Conservation (phyloP, 306 rosid species). For the Corylus avellana region DNA sequence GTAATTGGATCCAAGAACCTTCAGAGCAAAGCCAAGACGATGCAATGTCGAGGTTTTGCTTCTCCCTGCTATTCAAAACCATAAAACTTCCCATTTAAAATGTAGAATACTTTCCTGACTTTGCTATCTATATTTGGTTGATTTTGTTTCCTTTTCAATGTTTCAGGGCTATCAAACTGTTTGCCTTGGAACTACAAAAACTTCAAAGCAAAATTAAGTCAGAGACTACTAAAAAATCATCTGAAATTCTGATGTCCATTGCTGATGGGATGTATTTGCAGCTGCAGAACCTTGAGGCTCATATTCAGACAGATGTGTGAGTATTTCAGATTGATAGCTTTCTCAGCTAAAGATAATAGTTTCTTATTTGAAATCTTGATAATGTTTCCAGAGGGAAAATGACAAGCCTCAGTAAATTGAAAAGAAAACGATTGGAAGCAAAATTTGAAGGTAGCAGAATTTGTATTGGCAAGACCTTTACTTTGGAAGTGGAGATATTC, state of each 20-base stretch:
- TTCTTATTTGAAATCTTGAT: constrained; percentile 25
- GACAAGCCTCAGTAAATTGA: constrained; percentile 56
- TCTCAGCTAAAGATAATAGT: constrained; percentile 22
- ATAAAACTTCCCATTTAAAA: constrained; percentile 6
- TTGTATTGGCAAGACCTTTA: constrained; percentile 28
- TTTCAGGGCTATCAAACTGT: constrained; percentile 75
- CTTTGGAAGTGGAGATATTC: not conserved
- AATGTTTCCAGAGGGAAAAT: constrained; percentile 68
- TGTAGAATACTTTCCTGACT: constrained; percentile 6
- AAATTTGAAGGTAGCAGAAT: constrained; percentile 64
- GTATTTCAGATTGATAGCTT: constrained; percentile 37
- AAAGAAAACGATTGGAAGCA: constrained; percentile 69
- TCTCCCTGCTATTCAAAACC: constrained; percentile 24
- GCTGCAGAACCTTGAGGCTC: constrained; percentile 76
- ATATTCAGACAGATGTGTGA: constrained; percentile 76
- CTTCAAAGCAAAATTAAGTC: constrained; percentile 69
- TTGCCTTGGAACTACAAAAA: constrained; percentile 63
- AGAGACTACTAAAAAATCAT: constrained; percentile 57
- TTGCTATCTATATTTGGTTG: constrained; percentile 19
- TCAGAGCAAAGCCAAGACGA: constrained; percentile 54
- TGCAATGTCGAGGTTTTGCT: constrained; percentile 69
- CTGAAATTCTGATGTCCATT: constrained; percentile 72
- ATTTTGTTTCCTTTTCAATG: constrained; percentile 25
- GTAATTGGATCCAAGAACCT: constrained; percentile 51
- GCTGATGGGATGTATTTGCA: constrained; percentile 64